Conservation (phyloP, 257 asterid genomes). For the Osmanthus fragrans region DNA sequence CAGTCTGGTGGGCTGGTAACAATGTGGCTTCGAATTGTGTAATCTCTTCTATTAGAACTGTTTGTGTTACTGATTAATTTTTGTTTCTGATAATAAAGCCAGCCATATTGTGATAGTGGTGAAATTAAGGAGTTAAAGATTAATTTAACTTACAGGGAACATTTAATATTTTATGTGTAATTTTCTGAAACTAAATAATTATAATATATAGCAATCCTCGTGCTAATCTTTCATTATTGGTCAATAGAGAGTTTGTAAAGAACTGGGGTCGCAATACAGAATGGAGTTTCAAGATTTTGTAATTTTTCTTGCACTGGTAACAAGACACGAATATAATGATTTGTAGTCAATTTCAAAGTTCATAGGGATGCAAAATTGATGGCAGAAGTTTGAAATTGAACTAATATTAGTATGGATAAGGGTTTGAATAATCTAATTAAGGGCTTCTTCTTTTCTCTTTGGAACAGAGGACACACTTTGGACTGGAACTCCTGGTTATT, state of each 20-base stretch:
- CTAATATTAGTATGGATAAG: not conserved
- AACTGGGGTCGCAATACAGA: conserved; percentile 1
- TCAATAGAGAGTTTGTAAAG: conserved; percentile 1
- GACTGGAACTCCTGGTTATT: conserved; percentile 72
- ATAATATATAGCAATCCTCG: not conserved
- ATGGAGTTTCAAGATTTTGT: not conserved
- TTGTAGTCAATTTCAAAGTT: not conserved
- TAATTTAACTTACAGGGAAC: not conserved
- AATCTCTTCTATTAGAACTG: not conserved
- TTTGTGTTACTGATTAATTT: not conserved
- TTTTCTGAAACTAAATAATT: not conserved
- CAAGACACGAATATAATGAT: not conserved
- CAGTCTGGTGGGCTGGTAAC: not conserved
- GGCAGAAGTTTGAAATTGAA: not conserved
- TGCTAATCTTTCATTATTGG: not conserved
- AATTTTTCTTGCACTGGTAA: not conserved
- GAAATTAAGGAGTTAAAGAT: not conserved
- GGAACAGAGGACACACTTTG: conserved; percentile 82
- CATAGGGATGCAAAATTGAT: not conserved
- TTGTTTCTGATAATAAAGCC: not conserved
- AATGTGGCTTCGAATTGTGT: not conserved
- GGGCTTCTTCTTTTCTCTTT: conserved; percentile 12
- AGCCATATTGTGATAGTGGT: not conserved
- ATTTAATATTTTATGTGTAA: not conserved
- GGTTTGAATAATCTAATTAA: not conserved